Percentiles rank a stretch among this genome's conserved stretches.
phyloP scores from a whole-genome alignment of 2,329 filamentous ascomycete genomes.

The Neurospora sp. region DNA sequence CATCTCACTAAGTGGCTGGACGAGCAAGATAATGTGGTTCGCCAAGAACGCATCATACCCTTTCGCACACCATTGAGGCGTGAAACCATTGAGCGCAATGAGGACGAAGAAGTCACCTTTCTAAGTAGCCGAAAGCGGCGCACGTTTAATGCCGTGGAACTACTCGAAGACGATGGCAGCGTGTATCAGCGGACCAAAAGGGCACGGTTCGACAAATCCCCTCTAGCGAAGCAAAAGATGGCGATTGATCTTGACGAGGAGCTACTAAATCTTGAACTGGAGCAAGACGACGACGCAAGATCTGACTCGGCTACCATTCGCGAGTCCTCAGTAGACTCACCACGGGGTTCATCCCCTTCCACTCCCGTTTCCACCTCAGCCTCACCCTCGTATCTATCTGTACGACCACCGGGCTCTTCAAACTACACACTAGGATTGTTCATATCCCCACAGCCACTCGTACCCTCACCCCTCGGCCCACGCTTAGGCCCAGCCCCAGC shows the following conservation, averaged over 20 bases:
- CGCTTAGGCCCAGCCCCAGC: too few species aligned
- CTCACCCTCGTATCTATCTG: background rate
- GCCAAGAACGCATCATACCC: background rate
- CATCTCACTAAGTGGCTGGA: conserved; percentile 39
- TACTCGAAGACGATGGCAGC: too few species aligned
- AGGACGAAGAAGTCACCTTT: too few species aligned
- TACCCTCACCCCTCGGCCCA: background rate
- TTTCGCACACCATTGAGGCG: too few species aligned
- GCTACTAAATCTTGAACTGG: too few species aligned
- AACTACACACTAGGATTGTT: background rate
- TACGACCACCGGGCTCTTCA: background rate
- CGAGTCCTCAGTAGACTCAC: background rate
- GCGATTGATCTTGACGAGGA: too few species aligned
- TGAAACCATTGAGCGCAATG: too few species aligned
- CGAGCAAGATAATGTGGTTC: conserved; percentile 28
- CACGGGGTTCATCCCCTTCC: background rate
- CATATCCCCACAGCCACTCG: background rate
- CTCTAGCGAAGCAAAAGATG: too few species aligned
- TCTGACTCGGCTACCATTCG: background rate
- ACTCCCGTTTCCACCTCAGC: background rate
- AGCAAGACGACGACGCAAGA: background rate
- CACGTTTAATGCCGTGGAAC: too few species aligned
- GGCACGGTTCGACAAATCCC: too few species aligned
- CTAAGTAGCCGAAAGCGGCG: too few species aligned
- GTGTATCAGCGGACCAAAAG: too few species aligned